Evolutionary conservation across 305 asterid species (phyloP), one percentile per base, ranked within the genome.

Genomic region (Andrographis paniculata): DNA sequence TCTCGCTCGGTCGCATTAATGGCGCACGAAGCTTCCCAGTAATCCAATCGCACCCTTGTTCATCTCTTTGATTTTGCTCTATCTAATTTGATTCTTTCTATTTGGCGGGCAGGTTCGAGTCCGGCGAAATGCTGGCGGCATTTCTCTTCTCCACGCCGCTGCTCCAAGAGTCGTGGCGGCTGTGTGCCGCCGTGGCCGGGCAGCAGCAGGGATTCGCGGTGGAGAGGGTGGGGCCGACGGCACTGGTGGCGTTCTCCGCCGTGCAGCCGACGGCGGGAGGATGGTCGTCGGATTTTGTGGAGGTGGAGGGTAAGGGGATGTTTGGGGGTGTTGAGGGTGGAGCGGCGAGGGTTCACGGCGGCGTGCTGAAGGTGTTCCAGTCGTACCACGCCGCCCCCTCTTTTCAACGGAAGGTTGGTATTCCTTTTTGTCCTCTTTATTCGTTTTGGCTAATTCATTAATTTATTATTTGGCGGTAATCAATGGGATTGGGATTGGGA

Each of bases 51-150:
- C n/a, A n/a, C n/a, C n/a, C n/a, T n/a, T n/a, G n/a, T n/a, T n/a
- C n/a, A n/a, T n/a, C n/a, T n/a, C n/a, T n/a, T n/a, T n/a, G n/a
- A n/a, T n/a, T n/a, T n/a, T n/a, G n/a, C n/a, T n/a, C n/a, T n/a
- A n/a, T n/a, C n/a, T n/a, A n/a, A n/a, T n/a, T n/a, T n/a, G n/a
- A n/a, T n/a, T n/a, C n/a, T n/a, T n/a, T n/a, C n/a, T n/a, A n/a
- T n/a, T n/a, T n/a, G n/a, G n/a, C n/a, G n/a, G n/a, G n/a, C 69
- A 82, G 93, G 77, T 82, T 78, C 14, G 93, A 82, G 77, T 66
- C 86, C 0, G 76, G 83, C 53, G 93, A 82, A 53, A 78, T 71
- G 77, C 61, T 82, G 30, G 82, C 85, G 27, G 58, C 73, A 0
- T 65, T 73, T 59, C 55, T 78, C 51, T 74, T 77, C 18, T 78